A percentile compares a stretch with the other conserved stretches of the same genome.
These are phyloP conservation scores for Puccinia brachypodii DNA, from an alignment of 1,284 basidiomycete species.

Conservation along the genomic window DNA sequence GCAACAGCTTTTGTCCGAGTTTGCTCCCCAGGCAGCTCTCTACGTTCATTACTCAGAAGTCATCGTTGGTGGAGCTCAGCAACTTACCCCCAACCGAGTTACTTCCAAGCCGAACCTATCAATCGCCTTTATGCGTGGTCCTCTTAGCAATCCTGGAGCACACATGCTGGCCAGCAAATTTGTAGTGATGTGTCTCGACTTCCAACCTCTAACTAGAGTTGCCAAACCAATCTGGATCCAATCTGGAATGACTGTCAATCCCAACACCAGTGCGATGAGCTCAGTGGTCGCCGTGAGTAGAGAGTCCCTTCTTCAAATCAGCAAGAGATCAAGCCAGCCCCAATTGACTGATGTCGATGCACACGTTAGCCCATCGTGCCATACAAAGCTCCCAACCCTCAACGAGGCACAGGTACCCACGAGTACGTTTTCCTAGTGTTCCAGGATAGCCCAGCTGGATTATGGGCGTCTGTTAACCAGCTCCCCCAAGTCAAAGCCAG, in stretches of 20 bases:
- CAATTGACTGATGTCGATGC: background rate
- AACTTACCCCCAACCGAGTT: slow-evolving; percentile 20
- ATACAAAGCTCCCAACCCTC: slow-evolving; percentile 21
- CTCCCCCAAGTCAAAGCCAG: background rate
- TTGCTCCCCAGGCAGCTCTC: slow-evolving; percentile 17
- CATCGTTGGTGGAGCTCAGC: slow-evolving; percentile 39
- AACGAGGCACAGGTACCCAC: slow-evolving; percentile 27
- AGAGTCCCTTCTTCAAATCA: background rate
- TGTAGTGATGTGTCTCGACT: slow-evolving; percentile 17
- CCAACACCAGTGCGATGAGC: background rate
- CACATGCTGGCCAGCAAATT: background rate
- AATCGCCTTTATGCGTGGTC: background rate
- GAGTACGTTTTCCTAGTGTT: slow-evolving; percentile 26
- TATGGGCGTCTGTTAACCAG: background rate
- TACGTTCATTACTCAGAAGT: slow-evolving; percentile 22
- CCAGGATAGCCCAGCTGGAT: background rate
- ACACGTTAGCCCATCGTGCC: slow-evolving; percentile 1
- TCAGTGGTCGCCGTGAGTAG: background rate
- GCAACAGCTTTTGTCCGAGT: background rate
- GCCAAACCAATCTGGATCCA: slow-evolving; percentile 26
- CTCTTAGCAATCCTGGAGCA: background rate
- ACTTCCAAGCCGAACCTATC: slow-evolving; percentile 1
- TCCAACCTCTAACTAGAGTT: background rate
- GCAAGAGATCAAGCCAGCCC: background rate
- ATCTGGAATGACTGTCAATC: slow-evolving; percentile 1